Evolutionary conservation across 768 basidiomycete genomes (phyloP).

Genomic region (Sutorius australiensis): DNA sequence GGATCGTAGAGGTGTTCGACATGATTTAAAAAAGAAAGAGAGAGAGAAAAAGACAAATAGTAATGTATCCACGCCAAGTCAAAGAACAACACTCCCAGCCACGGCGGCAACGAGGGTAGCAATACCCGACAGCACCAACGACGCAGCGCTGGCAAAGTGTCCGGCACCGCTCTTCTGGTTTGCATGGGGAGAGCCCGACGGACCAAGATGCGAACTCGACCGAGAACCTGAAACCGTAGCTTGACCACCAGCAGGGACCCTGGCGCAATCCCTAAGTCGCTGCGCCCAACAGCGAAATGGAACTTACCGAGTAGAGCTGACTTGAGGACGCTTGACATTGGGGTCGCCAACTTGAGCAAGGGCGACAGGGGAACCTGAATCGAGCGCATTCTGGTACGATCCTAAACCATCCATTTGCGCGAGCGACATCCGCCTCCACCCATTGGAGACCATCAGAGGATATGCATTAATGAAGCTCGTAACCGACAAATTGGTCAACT

Average conservation of each 20-base stretch:
- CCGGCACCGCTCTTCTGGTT: slow-evolving; percentile 34
- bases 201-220: slow-evolving; percentile 7
- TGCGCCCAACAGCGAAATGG: background rate
- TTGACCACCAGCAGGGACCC: slow-evolving; percentile 2
- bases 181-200: slow-evolving; percentile 24
- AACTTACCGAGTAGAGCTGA: slow-evolving; percentile 16
- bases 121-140: slow-evolving; percentile 24
- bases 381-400: slow-evolving; percentile 46
- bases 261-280: background rate
- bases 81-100: slow-evolving; percentile 23
- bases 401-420: slow-evolving; percentile 40
- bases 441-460: slow-evolving; percentile 58
- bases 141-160: slow-evolving; percentile 17
- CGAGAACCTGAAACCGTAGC: slow-evolving; percentile 1
- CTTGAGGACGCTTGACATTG: slow-evolving; percentile 14
- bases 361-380: slow-evolving; percentile 26
- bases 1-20: slow-evolving; percentile 5
- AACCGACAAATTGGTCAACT: slow-evolving; percentile 59
- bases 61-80: slow-evolving; percentile 12
- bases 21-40: background rate
- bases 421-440: slow-evolving; percentile 67
- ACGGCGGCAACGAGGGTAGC: slow-evolving; percentile 21
- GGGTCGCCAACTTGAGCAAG: slow-evolving; percentile 21
- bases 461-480: slow-evolving; percentile 63
- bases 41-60: background rate